Conservation (phyloP, 331 rosid genomes). For the Malus hybrid region DNA sequence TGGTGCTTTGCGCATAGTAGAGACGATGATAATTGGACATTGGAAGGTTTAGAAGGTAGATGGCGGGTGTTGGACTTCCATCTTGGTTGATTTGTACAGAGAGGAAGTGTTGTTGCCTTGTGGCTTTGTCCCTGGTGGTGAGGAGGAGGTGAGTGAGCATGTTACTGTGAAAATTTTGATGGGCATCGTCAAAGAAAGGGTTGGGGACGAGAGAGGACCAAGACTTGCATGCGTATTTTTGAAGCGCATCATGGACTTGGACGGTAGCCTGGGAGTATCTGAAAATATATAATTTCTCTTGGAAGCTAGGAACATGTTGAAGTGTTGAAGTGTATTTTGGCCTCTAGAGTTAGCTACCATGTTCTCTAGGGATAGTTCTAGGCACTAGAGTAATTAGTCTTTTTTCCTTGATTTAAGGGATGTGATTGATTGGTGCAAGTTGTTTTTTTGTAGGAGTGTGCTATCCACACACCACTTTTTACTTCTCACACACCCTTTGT, state of each 20-base stretch:
- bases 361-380: too few relatives aligned
- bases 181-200: background rate
- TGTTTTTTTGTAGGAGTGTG: too few relatives aligned
- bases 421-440: too few relatives aligned
- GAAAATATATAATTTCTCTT: background rate
- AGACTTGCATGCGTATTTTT: background rate
- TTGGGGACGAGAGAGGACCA: background rate
- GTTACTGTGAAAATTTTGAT: background rate
- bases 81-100: background rate
- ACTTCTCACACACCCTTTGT: too few relatives aligned
- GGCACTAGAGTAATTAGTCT: too few relatives aligned
- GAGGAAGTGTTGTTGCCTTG: background rate
- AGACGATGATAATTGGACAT: background rate
- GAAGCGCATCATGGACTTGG: constrained; percentile 11
- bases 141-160: background rate
- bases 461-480: too few relatives aligned
- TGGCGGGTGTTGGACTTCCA: background rate
- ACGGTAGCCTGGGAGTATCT: constrained; percentile 13
- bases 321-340: too few relatives aligned
- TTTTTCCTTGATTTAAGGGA: too few relatives aligned
- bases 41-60: background rate
- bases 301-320: too few relatives aligned
- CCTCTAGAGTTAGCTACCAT: too few relatives aligned
- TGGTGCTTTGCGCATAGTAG: background rate
- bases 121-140: background rate